Percentiles rank a stretch among this genome's conserved stretches.
Evolutionary conservation across 2,329 filamentous ascomycete species (phyloP).

Genomic region (Zymoseptoria ardabiliae): DNA sequence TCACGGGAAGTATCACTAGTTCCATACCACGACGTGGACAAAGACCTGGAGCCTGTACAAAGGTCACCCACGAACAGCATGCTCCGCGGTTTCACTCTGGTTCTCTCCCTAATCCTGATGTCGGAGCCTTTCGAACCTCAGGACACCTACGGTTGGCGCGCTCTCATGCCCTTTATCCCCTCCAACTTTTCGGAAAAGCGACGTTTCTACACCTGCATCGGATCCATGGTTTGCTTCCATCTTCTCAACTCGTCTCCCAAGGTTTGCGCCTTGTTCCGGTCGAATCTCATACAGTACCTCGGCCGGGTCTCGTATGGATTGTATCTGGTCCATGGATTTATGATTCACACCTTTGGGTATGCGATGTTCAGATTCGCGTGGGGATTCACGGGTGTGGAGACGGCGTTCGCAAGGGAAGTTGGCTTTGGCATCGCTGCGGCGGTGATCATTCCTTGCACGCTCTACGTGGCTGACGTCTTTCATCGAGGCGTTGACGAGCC

Average conservation of each 20-base stretch:
- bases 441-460: background rate
- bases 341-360: background rate
- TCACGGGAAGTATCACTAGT: background rate
- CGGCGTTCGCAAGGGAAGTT: background rate
- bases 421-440: background rate
- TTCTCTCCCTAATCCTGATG: background rate
- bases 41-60: background rate
- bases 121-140: background rate
- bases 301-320: background rate
- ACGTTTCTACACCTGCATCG: background rate
- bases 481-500: background rate
- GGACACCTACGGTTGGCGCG: background rate
- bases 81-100: background rate
- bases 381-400: background rate
- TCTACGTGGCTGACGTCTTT: background rate
- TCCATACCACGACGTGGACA: background rate
- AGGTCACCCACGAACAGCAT: background rate
- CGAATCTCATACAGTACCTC: background rate
- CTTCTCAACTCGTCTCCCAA: background rate
- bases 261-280: background rate
- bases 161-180: background rate
- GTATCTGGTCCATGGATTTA: background rate
- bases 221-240: background rate
- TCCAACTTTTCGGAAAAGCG: background rate
- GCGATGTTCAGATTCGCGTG: background rate